phyloP scores from a whole-genome alignment of 2,329 filamentous ascomycete species.

The Macrophomina phaseolina region DNA sequence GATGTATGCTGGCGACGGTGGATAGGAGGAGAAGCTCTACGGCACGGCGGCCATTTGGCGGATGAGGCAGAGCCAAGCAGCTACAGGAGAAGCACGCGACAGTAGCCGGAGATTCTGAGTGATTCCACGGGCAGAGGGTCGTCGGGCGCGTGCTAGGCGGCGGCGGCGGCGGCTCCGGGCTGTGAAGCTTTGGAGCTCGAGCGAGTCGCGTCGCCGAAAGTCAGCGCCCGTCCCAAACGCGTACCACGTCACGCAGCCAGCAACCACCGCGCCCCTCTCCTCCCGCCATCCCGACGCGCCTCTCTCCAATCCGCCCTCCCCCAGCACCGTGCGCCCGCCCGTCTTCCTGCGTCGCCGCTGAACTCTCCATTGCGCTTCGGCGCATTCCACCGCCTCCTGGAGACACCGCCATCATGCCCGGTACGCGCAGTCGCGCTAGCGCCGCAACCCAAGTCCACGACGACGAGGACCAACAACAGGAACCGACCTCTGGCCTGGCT shows the following conservation, averaged over 20 bases:
- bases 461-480: slow-evolving; percentile 25
- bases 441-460: slow-evolving; percentile 40
- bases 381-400: slow-evolving; percentile 24
- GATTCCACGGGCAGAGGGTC: background rate
- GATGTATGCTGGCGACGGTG: background rate
- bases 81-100: background rate
- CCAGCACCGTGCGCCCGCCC: background rate
- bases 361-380: slow-evolving; percentile 16
- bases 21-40: background rate
- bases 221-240: slow-evolving; percentile 25
- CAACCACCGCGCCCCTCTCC: slow-evolving; percentile 16
- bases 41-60: background rate
- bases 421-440: slow-evolving; percentile 46
- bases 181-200: slow-evolving; percentile 17
- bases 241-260: slow-evolving; percentile 25
- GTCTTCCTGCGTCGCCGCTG: background rate
- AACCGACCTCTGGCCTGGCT: slow-evolving; percentile 55
- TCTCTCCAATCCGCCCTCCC: slow-evolving; percentile 6
- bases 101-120: background rate
- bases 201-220: slow-evolving; percentile 27
- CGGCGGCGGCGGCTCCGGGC: background rate
- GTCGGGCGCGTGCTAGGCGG: background rate
- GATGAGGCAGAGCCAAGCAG: background rate
- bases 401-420: slow-evolving; percentile 28
- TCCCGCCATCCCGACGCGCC: slow-evolving; percentile 4